Evolutionary conservation across 345 rosid species (phyloP).

Genomic region (Arabidopsis suecica): DNA sequence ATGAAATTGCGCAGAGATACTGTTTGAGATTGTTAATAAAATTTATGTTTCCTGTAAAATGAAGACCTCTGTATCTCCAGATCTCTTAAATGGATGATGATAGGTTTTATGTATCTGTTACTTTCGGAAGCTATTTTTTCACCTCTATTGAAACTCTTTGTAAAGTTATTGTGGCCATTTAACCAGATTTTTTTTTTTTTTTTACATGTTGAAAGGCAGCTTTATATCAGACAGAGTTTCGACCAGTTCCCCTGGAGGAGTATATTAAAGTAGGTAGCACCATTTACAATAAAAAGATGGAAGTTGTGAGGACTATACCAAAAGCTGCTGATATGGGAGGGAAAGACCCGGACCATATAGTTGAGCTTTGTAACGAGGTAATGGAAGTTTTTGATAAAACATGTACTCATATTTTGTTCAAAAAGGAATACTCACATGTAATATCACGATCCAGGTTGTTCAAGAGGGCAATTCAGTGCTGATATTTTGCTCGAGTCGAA

Average conservation of each 20-base stretch:
- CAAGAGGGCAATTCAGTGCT: conserved; percentile 95
- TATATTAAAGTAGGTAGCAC: conserved; percentile 85
- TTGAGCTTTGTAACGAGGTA: conserved; percentile 95
- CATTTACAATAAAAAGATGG: conserved; percentile 83
- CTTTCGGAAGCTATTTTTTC: conserved; percentile 28
- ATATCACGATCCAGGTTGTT: conserved; percentile 65
- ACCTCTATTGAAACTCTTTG: conserved; percentile 21
- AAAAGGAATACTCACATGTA: conserved; percentile 35
- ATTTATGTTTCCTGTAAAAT: not conserved
- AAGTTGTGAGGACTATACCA: conserved; percentile 74
- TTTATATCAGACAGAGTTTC: conserved; percentile 86
- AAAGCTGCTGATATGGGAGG: conserved; percentile 77
- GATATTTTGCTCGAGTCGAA: conserved; percentile 96
- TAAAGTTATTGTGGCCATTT: conserved; percentile 17
- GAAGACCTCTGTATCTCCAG: conserved; percentile 9
- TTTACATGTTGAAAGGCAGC: conserved; percentile 70
- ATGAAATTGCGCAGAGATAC: conserved; percentile 5
- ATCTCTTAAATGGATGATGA: conserved; percentile 20
- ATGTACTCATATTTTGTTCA: conserved; percentile 35
- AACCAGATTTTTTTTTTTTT: conserved; percentile 26
- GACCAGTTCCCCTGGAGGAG: conserved; percentile 96
- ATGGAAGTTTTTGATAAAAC: conserved; percentile 26
- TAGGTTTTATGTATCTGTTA: conserved; percentile 20
- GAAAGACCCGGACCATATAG: conserved; percentile 96
- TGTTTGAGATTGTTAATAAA: conserved; percentile 2